Evolutionary conservation across 257 asterid genomes (phyloP), one percentile per base, ranked within the genome.

Genomic region (Dorcoceras hygrometricum): DNA sequence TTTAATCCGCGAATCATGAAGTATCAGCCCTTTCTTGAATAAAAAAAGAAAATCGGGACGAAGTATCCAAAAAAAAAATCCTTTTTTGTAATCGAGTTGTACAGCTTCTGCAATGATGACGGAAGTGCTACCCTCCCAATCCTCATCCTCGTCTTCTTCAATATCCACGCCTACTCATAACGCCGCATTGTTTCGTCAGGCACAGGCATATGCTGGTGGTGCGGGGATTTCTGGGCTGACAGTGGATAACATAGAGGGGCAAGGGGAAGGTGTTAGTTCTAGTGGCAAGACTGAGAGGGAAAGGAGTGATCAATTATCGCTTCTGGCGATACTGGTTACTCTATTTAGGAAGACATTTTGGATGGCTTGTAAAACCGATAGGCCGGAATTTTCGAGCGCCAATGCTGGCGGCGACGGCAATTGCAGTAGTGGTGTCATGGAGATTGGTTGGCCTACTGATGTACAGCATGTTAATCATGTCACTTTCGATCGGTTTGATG

Each of bases 401-500:
- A 28, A 10, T 36, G 46, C 46, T 36, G 16, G 63, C 9, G 32
- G 67, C 3, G 69, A 68, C 3, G 73, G 73, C 51, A 26, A 26
- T 23, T 66, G 68, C 36, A 50, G 66, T 22, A 57, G 76, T 56
- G 82, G 84, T 67, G 89, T 72, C 53, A 89, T 87, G 95, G 98
- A 92, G 80, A 87, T 92, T 63, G 91, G 98, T 58, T 92, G 98
- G 98, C 98, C 98, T 6, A 89, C 96, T 31, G 87, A 92, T 77
- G 98, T 92, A 24, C 91, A 91, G 71, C 98, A 92, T 74, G 96
- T 92, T 61, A 88, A 89, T 27, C 98, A 92, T 73, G 98, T 92
- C 56, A 92, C 98, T 6, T 92, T 92, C 78, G 98, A 92, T 86
- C 80, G 98, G 79, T 92, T 92, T 69, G 87, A 92, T 84, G 98